Base-by-base conservation (phyloP, 805 yeast genomes). In the Saccharomyces jurei region DNA sequence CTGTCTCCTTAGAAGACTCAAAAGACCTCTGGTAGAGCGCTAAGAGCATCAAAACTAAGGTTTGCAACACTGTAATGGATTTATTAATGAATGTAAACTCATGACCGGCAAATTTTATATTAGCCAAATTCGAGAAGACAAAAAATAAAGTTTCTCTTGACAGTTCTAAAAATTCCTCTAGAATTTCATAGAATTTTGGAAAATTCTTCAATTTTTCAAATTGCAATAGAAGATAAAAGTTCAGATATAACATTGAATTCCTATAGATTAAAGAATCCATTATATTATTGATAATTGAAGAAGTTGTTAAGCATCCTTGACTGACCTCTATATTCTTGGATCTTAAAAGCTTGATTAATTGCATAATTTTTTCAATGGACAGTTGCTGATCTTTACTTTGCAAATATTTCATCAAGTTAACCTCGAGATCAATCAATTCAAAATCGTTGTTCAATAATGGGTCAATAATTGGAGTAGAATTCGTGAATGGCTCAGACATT, bases 101-200 rank as follows among this genome's bases (percentile, higher is more conserved):
- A 57, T 62, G 60, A 49, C 70, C 71, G 10, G 67, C 67, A 55
- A 66, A 63, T 51, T 60, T 65, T 46, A 61, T 56, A 49, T 63
- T 65, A 17, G 71, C 71, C 46, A 67, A 56, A 48, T 66, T 66
- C 6, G 71, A 67, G 51, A 67, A 67, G 9, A 65, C 60, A 54
- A 56, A 67, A 51, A 67, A 65, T n/a, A 67, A 54, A 17, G 68
- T 60, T 49, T 64, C 69, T 50, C 66, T 69, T 2, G 61, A 48
- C 22, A 64, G 46, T 48, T 64, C 63, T 41, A 67, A 52, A 48
- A 65, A 61, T 14, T 64, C 69, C 32, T 57, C 59, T 36, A 61
- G 60, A 17, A 52, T 52, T 27, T 57, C 61, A 26, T 50, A 51
- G 49, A 64, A 66, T 22, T 56, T 59, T 21, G 54, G 56, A 5